Evolutionary conservation across 805 yeast species (phyloP), one percentile per base, ranked within the genome.

Genomic region (Metschnikowia dekortorum): DNA sequence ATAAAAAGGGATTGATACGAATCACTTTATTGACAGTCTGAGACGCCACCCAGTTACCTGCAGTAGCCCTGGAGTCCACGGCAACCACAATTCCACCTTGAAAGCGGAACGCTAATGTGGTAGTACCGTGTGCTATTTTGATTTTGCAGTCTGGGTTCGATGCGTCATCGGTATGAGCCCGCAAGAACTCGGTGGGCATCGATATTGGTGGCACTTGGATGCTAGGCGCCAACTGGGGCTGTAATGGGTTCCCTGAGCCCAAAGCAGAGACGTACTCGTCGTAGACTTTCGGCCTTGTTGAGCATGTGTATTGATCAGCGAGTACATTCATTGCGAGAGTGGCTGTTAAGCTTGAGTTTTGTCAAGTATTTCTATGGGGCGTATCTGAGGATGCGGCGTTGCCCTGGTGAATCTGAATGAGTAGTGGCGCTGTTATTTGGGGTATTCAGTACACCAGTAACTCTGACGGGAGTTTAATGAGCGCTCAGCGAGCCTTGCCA

Each of bases 71-170:
- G 39, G 97, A 90, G 73, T 94, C 99, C 9, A 94, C 99, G 0
- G 98, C 98, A 47, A 94, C 97, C 37, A 86, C 75, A 58, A 94
- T 91, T 26, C 99, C 99, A 29, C 92, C 97, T 72, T 92, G 83
- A 71, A 91, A 94, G 69, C 97, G 80, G 75, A 94, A 94, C 8
- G 98, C 97, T 61, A 94, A 76, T 11, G 99, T 94, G 6, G 99
- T 94, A n/a, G 99, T 94, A 68, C 99, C 99, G 70, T 94, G 99
- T 22, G 97, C 97, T 63, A 94, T 87, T 68, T 94, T 92, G 74
- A 94, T 92, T 63, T 84, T 87, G 71, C 96, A 91, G 65, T 90
- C 97, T 29, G 96, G 96, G 67, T 91, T 92, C 53, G 83, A 66
- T 16, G 89, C 84, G 69, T 94, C 97, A 70, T 94, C 99, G 7